Evolutionary conservation across 306 rosid genomes (phyloP).

Genomic region (Amphicarpaea edgeworthii): DNA sequence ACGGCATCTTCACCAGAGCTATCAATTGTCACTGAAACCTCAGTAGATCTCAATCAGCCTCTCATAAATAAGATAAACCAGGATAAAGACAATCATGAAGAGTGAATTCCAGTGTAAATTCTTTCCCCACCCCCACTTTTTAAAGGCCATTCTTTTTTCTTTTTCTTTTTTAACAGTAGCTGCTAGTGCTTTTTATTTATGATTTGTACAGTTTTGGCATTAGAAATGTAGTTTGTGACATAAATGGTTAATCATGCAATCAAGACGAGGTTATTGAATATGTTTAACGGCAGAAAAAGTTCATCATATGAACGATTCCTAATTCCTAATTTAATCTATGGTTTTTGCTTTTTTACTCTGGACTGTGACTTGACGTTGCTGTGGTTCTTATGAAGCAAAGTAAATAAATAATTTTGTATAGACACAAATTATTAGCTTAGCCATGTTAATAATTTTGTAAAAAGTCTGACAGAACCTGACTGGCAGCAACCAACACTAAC

Average conservation of each 20-base stretch:
- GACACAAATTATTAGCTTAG: neutral
- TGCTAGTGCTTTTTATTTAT: constrained; percentile 39
- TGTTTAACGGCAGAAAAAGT: constrained; percentile 30
- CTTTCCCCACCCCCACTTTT: constrained; percentile 47
- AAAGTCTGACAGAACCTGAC: constrained; percentile 13
- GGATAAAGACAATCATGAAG: constrained; percentile 52
- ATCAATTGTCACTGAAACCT: constrained; percentile 54
- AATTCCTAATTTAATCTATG: constrained; percentile 2
- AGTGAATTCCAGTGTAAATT: constrained; percentile 63
- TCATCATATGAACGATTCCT: constrained; percentile 23
- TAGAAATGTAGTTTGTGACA: constrained; percentile 43
- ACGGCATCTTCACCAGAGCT: constrained; percentile 48
- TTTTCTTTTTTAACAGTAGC: constrained; percentile 27
- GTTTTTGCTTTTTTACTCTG: constrained; percentile 16
- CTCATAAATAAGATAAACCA: constrained; percentile 70
- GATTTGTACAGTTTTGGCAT: constrained; percentile 50
- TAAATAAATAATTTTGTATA: neutral
- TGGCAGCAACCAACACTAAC: constrained; percentile 39
- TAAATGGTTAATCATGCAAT: constrained; percentile 23
- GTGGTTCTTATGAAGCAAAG: neutral
- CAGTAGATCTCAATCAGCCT: constrained; percentile 71
- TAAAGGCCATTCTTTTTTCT: constrained; percentile 31
- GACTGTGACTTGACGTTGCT: neutral
- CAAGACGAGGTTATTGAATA: constrained; percentile 17
- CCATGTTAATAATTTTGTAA: neutral